A percentile compares a stretch with the other conserved stretches of the same genome.
phyloP scores from a whole-genome alignment of 2,329 filamentous ascomycete genomes.

The Fusarium illudens region DNA sequence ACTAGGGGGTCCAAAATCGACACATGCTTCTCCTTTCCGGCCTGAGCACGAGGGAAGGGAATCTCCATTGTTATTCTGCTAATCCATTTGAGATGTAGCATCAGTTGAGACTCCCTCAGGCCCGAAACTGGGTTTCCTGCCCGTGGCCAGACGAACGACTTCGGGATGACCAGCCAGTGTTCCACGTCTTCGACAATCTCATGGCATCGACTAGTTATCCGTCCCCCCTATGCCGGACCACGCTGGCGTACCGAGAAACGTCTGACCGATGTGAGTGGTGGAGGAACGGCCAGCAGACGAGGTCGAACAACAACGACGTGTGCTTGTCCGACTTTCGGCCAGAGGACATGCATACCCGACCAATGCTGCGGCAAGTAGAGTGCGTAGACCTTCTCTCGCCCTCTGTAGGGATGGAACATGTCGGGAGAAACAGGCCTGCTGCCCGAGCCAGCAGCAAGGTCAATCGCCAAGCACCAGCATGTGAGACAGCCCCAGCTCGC shows the following conservation, averaged over 20 bases:
- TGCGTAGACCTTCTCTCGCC: neutral
- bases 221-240: neutral
- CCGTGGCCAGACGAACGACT: neutral
- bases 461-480: slow-evolving; percentile 20
- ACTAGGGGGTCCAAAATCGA: slow-evolving; percentile 20
- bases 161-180: neutral
- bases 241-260: neutral
- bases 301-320: neutral
- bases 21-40: slow-evolving; percentile 19
- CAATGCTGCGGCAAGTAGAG: neutral
- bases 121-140: neutral
- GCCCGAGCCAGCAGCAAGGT: slow-evolving; percentile 14
- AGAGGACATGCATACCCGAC: neutral
- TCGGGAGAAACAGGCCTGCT: slow-evolving; percentile 34
- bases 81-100: slow-evolving; percentile 7
- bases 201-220: neutral
- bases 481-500: slow-evolving; percentile 25
- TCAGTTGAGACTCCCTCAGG: neutral
- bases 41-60: slow-evolving; percentile 20
- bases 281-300: neutral
- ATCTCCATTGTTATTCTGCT: neutral
- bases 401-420: slow-evolving; percentile 30
- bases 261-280: neutral
- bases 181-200: neutral
- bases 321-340: neutral